A percentile compares a stretch with the other conserved stretches of the same genome.
phyloP scores from a whole-genome alignment of 2,329 filamentous ascomycete genomes.

The Arachnomyces sp. region DNA sequence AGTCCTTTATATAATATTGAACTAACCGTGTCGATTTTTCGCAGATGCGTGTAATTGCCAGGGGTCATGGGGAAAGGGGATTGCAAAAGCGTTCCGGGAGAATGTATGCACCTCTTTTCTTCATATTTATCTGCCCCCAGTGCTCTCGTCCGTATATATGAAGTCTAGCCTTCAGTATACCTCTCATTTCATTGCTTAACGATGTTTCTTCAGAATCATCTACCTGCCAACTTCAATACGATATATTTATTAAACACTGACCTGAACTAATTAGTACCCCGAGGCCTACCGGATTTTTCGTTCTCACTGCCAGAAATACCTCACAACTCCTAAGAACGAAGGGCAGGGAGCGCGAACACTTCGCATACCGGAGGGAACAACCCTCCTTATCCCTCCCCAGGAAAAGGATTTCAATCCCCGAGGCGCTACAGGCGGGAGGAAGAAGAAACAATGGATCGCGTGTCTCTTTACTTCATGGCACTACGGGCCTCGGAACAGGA shows the following conservation, averaged over 20 bases:
- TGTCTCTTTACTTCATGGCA: conserved; percentile 50
- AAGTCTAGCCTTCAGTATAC: neutral
- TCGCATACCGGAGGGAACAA: conserved; percentile 36
- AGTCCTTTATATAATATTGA: neutral
- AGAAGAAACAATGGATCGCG: conserved; percentile 45
- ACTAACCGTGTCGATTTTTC: neutral
- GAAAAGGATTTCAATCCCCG: conserved; percentile 21
- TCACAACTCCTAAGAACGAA: conserved; percentile 10
- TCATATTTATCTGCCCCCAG: neutral
- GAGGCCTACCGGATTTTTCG: conserved; percentile 42
- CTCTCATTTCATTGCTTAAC: no score
- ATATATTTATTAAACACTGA: no score
- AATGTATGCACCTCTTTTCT: conserved; percentile 16
- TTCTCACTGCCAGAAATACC: conserved; percentile 36
- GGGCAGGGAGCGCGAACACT: conserved; percentile 9
- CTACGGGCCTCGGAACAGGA: conserved; percentile 37
- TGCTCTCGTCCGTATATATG: neutral
- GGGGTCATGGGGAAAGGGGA: conserved; percentile 52
- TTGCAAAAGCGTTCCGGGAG: conserved; percentile 44
- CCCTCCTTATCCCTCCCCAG: conserved; percentile 47
- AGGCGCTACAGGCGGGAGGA: conserved; percentile 2
- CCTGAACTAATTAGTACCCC: conserved; percentile 36
- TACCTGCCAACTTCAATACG: no score
- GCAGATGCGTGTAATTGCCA: conserved; percentile 51
- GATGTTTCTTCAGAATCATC: no score